Evolutionary conservation across 306 rosid species (phyloP).

Genomic region (Vigna nakashimae): DNA sequence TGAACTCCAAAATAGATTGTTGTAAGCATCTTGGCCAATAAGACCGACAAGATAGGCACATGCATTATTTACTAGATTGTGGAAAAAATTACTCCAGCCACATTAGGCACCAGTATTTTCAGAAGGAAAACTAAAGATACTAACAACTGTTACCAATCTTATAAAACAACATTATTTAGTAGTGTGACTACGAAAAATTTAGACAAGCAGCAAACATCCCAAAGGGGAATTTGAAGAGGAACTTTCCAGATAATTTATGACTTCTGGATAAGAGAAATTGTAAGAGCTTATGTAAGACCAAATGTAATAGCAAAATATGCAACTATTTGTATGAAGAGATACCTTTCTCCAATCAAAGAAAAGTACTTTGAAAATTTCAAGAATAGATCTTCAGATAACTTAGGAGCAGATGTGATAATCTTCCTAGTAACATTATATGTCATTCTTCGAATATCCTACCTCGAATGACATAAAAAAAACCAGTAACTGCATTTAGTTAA

Average conservation of each 20-base stretch:
- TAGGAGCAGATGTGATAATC: slow-evolving; percentile 71
- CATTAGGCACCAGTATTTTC: slow-evolving; percentile 14
- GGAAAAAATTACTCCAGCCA: slow-evolving; percentile 5
- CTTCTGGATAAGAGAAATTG: not conserved
- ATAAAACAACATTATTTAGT: slow-evolving; percentile 22
- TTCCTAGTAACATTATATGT: slow-evolving; percentile 62
- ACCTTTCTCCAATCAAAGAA: slow-evolving; percentile 57
- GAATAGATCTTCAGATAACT: slow-evolving; percentile 69
- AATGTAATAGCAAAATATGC: slow-evolving; percentile 19
- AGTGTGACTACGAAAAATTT: not conserved
- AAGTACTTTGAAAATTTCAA: slow-evolving; percentile 72
- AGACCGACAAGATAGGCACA: slow-evolving; percentile 22
- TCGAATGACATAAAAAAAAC: slow-evolving; percentile 80
- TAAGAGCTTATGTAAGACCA: slow-evolving; percentile 5
- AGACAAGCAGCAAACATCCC: not conserved
- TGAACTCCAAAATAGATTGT: not conserved
- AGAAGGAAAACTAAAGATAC: slow-evolving; percentile 33
- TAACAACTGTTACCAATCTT: not conserved
- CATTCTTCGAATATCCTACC: slow-evolving; percentile 83
- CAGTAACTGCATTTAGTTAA: slow-evolving; percentile 71
- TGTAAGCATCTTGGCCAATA: slow-evolving; percentile 19
- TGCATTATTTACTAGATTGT: not conserved
- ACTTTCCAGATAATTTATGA: not conserved
- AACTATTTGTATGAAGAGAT: not conserved
- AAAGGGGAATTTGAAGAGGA: not conserved